Evolutionary conservation across 176 grass and related monocot genomes (phyloP).

Genomic region (Cenchrus americanus): DNA sequence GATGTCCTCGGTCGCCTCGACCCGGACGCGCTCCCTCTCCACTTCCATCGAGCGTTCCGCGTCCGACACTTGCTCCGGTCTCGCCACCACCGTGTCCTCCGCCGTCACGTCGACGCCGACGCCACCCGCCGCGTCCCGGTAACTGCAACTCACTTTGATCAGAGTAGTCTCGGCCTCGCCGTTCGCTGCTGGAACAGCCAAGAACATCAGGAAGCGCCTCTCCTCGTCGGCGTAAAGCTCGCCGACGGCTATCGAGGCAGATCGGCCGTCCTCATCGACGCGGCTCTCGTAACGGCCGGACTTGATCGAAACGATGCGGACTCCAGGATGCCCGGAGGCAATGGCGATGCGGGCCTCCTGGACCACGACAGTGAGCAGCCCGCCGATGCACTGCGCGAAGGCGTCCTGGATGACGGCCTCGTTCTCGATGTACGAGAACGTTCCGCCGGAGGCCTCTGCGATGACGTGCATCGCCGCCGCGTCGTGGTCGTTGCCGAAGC

Average conservation of each 20-base stretch:
- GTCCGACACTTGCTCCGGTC: slow-evolving; percentile 6
- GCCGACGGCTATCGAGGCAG: slow-evolving; percentile 40
- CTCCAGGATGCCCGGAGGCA: slow-evolving; percentile 25
- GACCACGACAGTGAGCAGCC: slow-evolving; percentile 65
- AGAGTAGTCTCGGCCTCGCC: slow-evolving; percentile 32
- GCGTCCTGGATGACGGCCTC: slow-evolving; percentile 67
- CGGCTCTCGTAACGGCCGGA: slow-evolving; percentile 62
- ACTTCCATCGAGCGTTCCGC: slow-evolving; percentile 43
- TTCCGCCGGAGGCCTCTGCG: slow-evolving; percentile 56
- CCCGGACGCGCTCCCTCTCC: slow-evolving; percentile 42
- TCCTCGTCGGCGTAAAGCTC: slow-evolving; percentile 74
- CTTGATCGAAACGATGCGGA: slow-evolving; percentile 39
- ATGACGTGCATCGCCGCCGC: slow-evolving; percentile 68
- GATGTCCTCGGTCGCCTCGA: slow-evolving; percentile 52
- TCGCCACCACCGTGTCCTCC: slow-evolving; percentile 33
- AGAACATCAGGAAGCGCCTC: slow-evolving; percentile 58
- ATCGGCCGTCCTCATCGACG: slow-evolving; percentile 43
- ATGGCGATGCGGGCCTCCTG: slow-evolving; percentile 45
- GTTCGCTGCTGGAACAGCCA: slow-evolving; percentile 36
- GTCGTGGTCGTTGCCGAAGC: slow-evolving; percentile 80
- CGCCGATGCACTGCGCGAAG: slow-evolving; percentile 84
- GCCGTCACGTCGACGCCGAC: slow-evolving; percentile 18
- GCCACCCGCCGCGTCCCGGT: slow-evolving; percentile 38
- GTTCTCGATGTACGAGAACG: slow-evolving; percentile 77
- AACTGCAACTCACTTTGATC: slow-evolving; percentile 48